These are phyloP conservation scores for Oryza glumipatula DNA, from an alignment of 176 grass and related monocot species.

Conservation along the genomic window DNA sequence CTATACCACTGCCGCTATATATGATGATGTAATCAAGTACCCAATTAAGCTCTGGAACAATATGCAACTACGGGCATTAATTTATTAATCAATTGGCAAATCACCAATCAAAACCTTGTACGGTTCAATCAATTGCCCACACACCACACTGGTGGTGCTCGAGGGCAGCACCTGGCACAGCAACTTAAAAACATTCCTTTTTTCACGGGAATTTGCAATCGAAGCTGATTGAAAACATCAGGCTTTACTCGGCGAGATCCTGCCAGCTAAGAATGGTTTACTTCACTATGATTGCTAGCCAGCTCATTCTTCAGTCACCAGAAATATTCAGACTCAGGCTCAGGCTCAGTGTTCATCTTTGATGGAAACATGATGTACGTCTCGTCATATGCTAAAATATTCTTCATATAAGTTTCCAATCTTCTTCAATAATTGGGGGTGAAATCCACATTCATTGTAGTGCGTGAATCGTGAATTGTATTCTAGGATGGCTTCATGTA, in stretches of 20 bases:
- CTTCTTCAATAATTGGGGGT: neutral
- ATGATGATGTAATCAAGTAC: too few species aligned
- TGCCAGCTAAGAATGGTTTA: neutral
- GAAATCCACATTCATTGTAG: neutral
- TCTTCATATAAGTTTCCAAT: neutral
- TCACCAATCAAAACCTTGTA: conserved; percentile 10
- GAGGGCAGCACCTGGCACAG: conserved; percentile 24
- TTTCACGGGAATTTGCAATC: neutral
- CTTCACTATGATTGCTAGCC: conserved; percentile 22
- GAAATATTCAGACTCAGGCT: neutral
- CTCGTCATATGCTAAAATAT: neutral
- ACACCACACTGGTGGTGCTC: neutral
- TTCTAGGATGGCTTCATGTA: neutral
- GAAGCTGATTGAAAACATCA: neutral
- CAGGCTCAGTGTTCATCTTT: neutral
- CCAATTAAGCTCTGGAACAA: neutral
- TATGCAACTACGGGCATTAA: neutral
- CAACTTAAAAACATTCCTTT: conserved; percentile 12
- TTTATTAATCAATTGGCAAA: neutral
- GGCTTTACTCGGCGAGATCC: neutral
- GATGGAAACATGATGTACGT: neutral
- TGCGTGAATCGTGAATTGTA: neutral
- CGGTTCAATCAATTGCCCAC: conserved; percentile 29
- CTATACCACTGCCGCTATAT: too few species aligned
- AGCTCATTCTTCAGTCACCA: neutral